phyloP scores from a whole-genome alignment of 2,329 filamentous ascomycete genomes.

The Pochonia chlamydosporia region DNA sequence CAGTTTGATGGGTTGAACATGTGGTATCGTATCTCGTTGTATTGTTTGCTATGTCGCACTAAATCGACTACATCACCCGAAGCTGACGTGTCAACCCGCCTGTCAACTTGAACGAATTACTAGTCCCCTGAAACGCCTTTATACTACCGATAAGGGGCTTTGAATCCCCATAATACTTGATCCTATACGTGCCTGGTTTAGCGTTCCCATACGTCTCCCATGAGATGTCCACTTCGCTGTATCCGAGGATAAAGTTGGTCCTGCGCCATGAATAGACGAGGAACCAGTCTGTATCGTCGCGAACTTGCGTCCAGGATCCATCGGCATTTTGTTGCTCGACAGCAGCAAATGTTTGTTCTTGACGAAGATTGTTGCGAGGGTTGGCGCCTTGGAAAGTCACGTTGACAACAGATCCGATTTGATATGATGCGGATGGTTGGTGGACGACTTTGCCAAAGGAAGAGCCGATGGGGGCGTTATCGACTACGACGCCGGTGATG shows the following conservation, averaged over 20 bases:
- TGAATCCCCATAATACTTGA: slow-evolving; percentile 79
- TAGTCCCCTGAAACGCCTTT: slow-evolving; percentile 16
- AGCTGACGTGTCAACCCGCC: background rate
- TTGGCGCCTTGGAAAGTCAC: slow-evolving; percentile 81
- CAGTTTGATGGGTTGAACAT: too few species aligned
- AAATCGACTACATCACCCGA: background rate
- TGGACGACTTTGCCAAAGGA: slow-evolving; percentile 63
- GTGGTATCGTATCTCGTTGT: background rate
- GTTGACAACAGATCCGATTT: slow-evolving; percentile 54
- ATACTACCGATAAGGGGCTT: slow-evolving; percentile 50
- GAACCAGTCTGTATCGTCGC: slow-evolving; percentile 77
- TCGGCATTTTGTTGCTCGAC: slow-evolving; percentile 56
- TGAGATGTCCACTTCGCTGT: slow-evolving; percentile 69
- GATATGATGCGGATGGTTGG: slow-evolving; percentile 49
- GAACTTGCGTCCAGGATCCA: slow-evolving; percentile 56
- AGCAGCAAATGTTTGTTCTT: slow-evolving; percentile 71
- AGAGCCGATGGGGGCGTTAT: slow-evolving; percentile 59
- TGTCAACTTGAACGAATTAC: slow-evolving; percentile 13
- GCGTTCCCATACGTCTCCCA: slow-evolving; percentile 60
- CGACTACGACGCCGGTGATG: slow-evolving; percentile 72
- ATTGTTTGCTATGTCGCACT: background rate
- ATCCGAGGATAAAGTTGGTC: slow-evolving; percentile 61
- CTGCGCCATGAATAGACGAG: slow-evolving; percentile 76
- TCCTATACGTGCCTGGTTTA: slow-evolving; percentile 63
- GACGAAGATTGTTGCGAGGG: slow-evolving; percentile 78